Evolutionary conservation across 345 rosid genomes (phyloP).

Genomic region (Orychophragmus violaceus): DNA sequence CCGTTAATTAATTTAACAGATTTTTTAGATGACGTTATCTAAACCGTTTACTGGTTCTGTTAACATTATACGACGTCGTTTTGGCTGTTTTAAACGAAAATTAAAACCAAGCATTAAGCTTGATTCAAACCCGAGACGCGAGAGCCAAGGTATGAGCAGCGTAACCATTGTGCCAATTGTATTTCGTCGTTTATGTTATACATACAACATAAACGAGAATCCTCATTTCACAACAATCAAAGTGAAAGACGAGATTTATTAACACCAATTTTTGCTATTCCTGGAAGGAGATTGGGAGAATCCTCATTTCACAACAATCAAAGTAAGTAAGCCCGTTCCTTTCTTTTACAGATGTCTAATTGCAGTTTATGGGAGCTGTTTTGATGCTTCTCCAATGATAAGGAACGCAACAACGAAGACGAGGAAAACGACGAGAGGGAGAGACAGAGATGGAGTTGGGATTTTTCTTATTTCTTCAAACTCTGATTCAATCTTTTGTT

Average conservation of each 20-base stretch:
- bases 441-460: not conserved
- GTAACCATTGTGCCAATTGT: no score
- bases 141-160: no score
- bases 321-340: not conserved
- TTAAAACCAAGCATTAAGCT: no score
- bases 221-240: no score
- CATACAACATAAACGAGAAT: no score
- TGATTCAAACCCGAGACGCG: no score
- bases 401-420: not conserved
- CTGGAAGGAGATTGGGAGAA: constrained; percentile 54
- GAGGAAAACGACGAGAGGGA: not conserved
- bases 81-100: no score
- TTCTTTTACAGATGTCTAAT: not conserved
- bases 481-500: not conserved
- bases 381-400: not conserved
- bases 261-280: not conserved
- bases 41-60: no score
- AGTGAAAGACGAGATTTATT: not conserved
- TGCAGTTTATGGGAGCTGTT: not conserved
- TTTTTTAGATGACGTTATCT: no score
- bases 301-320: constrained; percentile 62
- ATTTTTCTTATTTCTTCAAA: not conserved
- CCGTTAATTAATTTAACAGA: no score
- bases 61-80: no score
- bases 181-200: no score